Conservation (phyloP, 2,329 filamentous ascomycete species). For the Dactylellina leptospora region DNA sequence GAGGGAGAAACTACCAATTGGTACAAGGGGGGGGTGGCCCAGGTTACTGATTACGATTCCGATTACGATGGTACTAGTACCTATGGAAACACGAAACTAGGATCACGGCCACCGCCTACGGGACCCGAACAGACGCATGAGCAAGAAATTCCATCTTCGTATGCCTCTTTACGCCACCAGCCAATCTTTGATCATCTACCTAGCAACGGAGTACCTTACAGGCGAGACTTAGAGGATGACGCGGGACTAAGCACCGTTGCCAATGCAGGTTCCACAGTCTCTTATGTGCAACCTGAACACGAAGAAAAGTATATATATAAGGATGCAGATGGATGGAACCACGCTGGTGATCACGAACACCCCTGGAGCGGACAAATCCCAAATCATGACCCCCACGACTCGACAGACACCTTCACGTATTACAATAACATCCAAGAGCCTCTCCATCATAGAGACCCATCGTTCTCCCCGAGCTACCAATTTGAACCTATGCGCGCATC, state of each 20-base stretch:
- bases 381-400: too few relatives aligned
- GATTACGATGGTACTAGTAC: too few relatives aligned
- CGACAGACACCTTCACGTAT: too few relatives aligned
- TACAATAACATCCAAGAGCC: too few relatives aligned
- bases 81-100: too few relatives aligned
- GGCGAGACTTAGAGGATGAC: neutral
- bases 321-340: neutral
- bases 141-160: neutral
- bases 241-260: conserved; percentile 3
- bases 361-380: too few relatives aligned
- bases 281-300: neutral
- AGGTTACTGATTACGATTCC: too few relatives aligned
- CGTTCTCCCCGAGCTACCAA: too few relatives aligned
- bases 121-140: neutral
- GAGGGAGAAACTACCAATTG: neutral
- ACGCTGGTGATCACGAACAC: neutral
- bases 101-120: neutral
- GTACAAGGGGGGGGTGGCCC: too few relatives aligned
- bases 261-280: conserved; percentile 7
- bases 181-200: neutral
- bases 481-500: too few relatives aligned
- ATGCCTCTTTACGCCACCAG: neutral
- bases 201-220: neutral
- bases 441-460: too few relatives aligned
- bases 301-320: too few relatives aligned